A percentile compares a stretch with the other conserved stretches of the same genome.
phyloP scores from a whole-genome alignment of 345 rosid species.

The Eucalyptus curtisii region DNA sequence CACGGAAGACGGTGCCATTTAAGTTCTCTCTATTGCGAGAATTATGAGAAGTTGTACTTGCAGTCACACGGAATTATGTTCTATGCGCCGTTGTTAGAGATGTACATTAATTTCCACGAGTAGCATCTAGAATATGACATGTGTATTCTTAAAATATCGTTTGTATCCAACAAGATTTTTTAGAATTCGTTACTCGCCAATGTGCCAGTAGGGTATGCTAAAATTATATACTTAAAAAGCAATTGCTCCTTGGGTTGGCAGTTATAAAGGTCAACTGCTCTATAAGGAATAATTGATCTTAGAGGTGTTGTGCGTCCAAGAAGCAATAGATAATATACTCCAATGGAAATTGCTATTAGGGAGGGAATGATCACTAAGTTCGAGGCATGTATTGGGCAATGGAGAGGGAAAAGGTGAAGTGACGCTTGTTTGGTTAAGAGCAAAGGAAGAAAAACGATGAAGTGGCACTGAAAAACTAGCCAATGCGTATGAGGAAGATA shows the following conservation, averaged over 20 bases:
- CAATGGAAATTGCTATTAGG: neutral
- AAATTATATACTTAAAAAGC: neutral
- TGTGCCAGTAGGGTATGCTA: neutral
- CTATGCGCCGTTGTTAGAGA: neutral
- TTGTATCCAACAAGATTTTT: neutral
- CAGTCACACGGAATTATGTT: neutral
- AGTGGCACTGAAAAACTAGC: neutral
- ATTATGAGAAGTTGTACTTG: neutral
- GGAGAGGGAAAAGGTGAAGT: neutral
- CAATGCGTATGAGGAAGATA: neutral
- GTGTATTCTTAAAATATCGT: neutral
- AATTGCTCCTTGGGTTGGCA: neutral
- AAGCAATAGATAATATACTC: neutral
- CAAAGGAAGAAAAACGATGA: neutral
- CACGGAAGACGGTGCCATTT: neutral
- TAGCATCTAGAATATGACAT: rapidly evolving
- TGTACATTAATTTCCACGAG: neutral
- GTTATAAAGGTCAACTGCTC: neutral
- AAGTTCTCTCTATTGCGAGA: neutral
- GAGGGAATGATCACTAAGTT: neutral
- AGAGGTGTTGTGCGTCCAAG: neutral
- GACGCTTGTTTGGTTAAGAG: neutral
- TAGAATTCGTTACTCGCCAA: neutral
- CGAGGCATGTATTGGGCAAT: neutral
- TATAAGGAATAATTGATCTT: neutral